Base-by-base conservation (phyloP, 495 filamentous ascomycete genomes). In the Parathielavia hyrcaniae region DNA sequence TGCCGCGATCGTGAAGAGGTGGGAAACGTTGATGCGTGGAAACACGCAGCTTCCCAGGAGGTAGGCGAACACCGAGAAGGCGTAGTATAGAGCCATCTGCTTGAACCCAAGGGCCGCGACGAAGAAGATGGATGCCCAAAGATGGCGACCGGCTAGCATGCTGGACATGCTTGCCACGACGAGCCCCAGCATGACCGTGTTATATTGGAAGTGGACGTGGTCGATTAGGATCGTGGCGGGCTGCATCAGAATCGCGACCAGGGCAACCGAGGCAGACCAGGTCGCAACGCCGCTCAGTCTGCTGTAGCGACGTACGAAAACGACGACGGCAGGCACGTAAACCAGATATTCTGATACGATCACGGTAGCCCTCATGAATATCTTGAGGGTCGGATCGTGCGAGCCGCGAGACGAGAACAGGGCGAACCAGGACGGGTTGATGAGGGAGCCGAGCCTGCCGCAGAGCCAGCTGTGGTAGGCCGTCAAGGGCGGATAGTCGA, bases 121-220 rank as follows among this genome's bases (percentile, higher is more conserved):
- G 67, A 98, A 98, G 74, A 96, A 97, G 52, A 93, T 81, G 58
- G 86, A 88, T 8, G 86, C 81, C 90, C 91, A 97, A 57, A 95
- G 80, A 65, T 86, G 84, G 44, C 90, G 83, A 5, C 87, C 88
- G 3, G 90, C 89, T 41, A 95, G 69, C 65, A 96, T 88, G 70
- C 88, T 90, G 39, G 90, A 91, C 76, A 95, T 83, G 64, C 86
- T 89, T 0, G 90, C 91, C 35, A 91, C 72, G 9, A 91, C 78
- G 20, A 97, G 81, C 0, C 95, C 93, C 6, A 97, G 83, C 93
- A 98, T 98, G 50, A 97, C 91, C 0, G 90, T 93, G 70, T 98
- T 98, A 69, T 95, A 98, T 73, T 98, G 93, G 70, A 98, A 98
- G 72, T 98, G 93, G n/a, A 89, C 88, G 66, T 97, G 92, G 64